These are phyloP conservation scores for Kockiozyma suomiensis DNA, from an alignment of 805 yeast species.

Conservation along the genomic window DNA sequence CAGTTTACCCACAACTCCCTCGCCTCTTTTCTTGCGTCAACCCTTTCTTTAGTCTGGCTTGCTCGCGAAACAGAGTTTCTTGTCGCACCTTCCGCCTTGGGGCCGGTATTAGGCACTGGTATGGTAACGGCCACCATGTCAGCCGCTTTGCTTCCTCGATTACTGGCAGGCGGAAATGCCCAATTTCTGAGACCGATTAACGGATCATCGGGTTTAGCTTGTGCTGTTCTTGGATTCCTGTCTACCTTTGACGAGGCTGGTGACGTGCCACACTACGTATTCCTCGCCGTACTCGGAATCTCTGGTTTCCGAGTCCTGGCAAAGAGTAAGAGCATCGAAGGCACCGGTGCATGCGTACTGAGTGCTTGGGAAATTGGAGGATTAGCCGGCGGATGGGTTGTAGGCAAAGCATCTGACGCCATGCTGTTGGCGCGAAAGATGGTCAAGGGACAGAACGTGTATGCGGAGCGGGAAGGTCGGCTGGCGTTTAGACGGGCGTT, in stretches of 20 bases:
- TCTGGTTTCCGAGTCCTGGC: conserved; percentile 13
- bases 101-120: conserved; percentile 19
- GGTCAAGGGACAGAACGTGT: background rate
- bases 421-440: background rate
- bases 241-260: conserved; percentile 30
- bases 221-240: conserved; percentile 26
- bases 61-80: conserved; percentile 29
- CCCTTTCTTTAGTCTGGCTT: conserved; percentile 20
- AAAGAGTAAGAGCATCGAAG: conserved; percentile 9
- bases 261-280: conserved; percentile 23
- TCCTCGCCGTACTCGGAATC: conserved; percentile 3
- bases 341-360: conserved; percentile 10
- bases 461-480: background rate
- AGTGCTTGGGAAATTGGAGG: conserved; percentile 21
- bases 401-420: conserved; percentile 19
- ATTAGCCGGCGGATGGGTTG: conserved; percentile 13
- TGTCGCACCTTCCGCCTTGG: conserved; percentile 15
- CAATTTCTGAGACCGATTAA: conserved; percentile 10
- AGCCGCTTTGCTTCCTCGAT: conserved; percentile 17
- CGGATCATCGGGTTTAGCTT: conserved; percentile 25
- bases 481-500: conserved; percentile 11
- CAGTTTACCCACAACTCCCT: conserved; percentile 18
- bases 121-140: conserved; percentile 8
- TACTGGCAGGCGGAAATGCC: conserved; percentile 8
- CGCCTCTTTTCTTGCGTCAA: conserved; percentile 12